Evolutionary conservation across 2,329 filamentous ascomycete genomes (phyloP).

Genomic region (Paecilomyces sp.): DNA sequence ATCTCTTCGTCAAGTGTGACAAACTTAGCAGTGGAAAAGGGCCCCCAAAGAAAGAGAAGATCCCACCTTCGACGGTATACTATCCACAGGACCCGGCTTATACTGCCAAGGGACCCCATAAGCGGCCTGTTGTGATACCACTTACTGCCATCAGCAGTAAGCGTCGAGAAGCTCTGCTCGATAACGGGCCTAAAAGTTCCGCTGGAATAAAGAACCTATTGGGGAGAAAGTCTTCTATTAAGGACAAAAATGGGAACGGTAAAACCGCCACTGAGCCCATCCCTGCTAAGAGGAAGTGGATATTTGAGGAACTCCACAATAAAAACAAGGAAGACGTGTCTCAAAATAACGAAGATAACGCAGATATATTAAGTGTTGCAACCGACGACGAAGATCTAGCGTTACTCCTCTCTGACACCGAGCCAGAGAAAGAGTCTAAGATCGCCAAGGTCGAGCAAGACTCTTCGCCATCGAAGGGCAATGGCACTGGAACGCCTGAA

Average conservation of each 20-base stretch:
- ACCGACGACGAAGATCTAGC: slow-evolving; percentile 43
- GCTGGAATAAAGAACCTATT: neutral
- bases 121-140: slow-evolving; percentile 42
- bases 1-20: slow-evolving; percentile 58
- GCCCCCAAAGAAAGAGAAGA: no score
- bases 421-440: slow-evolving; percentile 10
- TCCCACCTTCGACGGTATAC: slow-evolving; percentile 7
- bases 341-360: slow-evolving; percentile 13
- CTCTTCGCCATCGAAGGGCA: neutral
- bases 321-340: slow-evolving; percentile 7
- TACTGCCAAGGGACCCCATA: slow-evolving; percentile 34
- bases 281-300: neutral
- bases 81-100: slow-evolving; percentile 31
- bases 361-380: slow-evolving; percentile 39
- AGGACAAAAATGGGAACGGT: slow-evolving; percentile 2
- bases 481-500: neutral
- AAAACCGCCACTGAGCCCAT: neutral
- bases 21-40: no score
- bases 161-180: slow-evolving; percentile 21
- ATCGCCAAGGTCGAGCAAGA: neutral
- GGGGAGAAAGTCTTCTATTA: neutral
- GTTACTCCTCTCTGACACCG: slow-evolving; percentile 32
- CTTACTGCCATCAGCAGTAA: slow-evolving; percentile 44
- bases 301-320: slow-evolving; percentile 3
- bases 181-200: neutral